Percentiles rank a stretch among this genome's conserved stretches.
These are phyloP conservation scores for Musa balbisiana DNA, from an alignment of 202 grass and related monocot species.

Conservation along the genomic window DNA sequence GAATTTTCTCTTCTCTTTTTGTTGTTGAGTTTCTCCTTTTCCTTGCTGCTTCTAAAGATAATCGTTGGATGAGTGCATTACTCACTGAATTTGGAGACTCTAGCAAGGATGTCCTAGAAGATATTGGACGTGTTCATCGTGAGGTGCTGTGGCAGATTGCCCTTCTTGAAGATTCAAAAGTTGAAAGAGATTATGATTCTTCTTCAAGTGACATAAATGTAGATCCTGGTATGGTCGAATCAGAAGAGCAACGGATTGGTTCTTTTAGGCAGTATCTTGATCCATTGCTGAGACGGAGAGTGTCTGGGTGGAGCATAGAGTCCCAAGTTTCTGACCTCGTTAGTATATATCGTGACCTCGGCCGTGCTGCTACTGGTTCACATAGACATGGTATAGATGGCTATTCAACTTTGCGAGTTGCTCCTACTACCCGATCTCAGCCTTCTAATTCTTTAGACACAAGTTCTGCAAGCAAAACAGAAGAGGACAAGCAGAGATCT, in stretches of 20 bases:
- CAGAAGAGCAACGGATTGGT: slow-evolving; percentile 67
- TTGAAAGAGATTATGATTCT: slow-evolving; percentile 38
- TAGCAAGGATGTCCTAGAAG: slow-evolving; percentile 74
- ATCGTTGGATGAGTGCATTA: slow-evolving; percentile 89
- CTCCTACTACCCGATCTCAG: slow-evolving; percentile 53
- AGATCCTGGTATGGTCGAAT: slow-evolving; percentile 39
- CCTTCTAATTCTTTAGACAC: slow-evolving; percentile 49
- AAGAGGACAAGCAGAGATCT: slow-evolving; percentile 71
- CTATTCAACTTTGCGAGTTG: slow-evolving; percentile 43
- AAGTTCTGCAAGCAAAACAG: slow-evolving; percentile 39
- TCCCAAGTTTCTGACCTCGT: slow-evolving; percentile 93
- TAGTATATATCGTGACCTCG: slow-evolving; percentile 89
- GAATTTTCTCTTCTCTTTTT: slow-evolving; percentile 66
- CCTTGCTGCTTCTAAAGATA: slow-evolving; percentile 88
- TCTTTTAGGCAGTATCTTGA: slow-evolving; percentile 98
- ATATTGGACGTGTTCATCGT: slow-evolving; percentile 76
- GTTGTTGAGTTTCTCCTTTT: slow-evolving; percentile 98
- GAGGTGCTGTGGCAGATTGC: slow-evolving; percentile 86
- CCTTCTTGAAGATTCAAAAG: slow-evolving; percentile 70
- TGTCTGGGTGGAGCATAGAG: slow-evolving; percentile 79
- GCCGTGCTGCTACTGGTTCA: slow-evolving; percentile 49
- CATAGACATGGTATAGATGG: slow-evolving; percentile 55
- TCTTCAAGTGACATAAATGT: slow-evolving; percentile 34
- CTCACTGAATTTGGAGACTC: slow-evolving; percentile 84
- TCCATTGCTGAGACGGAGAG: slow-evolving; percentile 81